Base-by-base conservation (phyloP, 2,329 filamentous ascomycete genomes). In the Endoconidiophora laricicola region DNA sequence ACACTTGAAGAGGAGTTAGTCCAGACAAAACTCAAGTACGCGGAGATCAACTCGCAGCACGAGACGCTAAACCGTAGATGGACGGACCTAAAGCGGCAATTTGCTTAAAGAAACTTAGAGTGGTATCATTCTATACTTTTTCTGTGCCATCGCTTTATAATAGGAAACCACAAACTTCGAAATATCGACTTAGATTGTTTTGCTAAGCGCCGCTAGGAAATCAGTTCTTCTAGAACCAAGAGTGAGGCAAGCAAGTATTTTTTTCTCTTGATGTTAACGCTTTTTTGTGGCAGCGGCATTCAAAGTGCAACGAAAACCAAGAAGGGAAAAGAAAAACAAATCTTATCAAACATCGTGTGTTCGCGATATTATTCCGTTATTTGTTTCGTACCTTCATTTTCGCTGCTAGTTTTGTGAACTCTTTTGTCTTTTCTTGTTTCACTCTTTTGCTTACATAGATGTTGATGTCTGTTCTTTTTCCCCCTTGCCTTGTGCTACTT, bases 1-100 rank as follows among this genome's bases (percentile, higher is more conserved):
- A 87, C 95, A 58, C 84, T 96, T 70, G 91, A 96, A 69, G 84
- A 88, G 65, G 80, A 87, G 63, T 69, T 98, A 56, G 90, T 98
- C 55, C 78, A 82, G 61, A 91, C 87, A 1, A 98, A 98, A 74
- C 83, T 98, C 84, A 78, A 79, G 60, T 87, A 88, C 69, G 91
- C 91, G 49, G 86, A 95, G 83, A 75, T 86, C 56, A 83, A 83
- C 58, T 68, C 76, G 24, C 68, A 74, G 55, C 77, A 88, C 58
- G 85, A 90, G 63, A 74, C 76, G 5, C 73, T 90, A 41, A 79
- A 71, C 55, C 78, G 83, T 58, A 86, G 83, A 67, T 88, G 83
- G 83, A 77, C 75, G 46, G 85, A 90, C 58, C 68, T 90, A 55
- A 77, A 72, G 64, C 68, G 69, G 46, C 74, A 78, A 52, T 75